These are phyloP conservation scores for Malbranchea cinnamomea DNA, from an alignment of 2,329 filamentous ascomycete genomes.

Conservation along the genomic window DNA sequence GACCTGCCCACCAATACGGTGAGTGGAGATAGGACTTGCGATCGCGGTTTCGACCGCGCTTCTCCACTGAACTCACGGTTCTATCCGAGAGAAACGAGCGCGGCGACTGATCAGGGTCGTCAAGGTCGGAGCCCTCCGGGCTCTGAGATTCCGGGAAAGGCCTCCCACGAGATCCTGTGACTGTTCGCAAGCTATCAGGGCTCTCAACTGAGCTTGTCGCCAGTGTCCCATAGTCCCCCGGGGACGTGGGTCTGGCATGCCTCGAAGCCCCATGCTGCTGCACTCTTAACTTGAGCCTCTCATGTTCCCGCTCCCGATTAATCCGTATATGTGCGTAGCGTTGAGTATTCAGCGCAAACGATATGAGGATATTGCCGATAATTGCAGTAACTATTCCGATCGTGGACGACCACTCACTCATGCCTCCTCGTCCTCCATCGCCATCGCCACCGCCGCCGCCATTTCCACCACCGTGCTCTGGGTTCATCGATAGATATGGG, in stretches of 20 bases:
- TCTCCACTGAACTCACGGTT: constrained; percentile 24
- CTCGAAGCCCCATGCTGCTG: constrained; percentile 41
- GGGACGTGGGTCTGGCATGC: constrained; percentile 18
- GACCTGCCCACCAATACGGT: constrained; percentile 92
- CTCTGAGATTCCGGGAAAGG: no score
- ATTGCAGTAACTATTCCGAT: constrained; percentile 93
- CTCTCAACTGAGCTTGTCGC: no score
- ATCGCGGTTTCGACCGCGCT: constrained; percentile 24
- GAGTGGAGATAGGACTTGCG: constrained; percentile 70
- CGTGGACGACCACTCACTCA: constrained; percentile 48
- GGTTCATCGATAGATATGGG: no score
- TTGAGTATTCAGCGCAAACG: constrained; percentile 89
- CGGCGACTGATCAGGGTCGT: constrained; percentile 25
- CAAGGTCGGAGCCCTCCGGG: constrained; percentile 2
- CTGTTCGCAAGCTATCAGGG: no score
- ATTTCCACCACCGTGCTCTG: background rate
- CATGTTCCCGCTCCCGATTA: constrained; percentile 50
- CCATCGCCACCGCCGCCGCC: constrained; percentile 3
- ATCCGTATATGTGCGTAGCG: constrained; percentile 85
- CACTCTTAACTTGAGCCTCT: no score
- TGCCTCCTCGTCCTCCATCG: constrained; percentile 5
- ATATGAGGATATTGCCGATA: constrained; percentile 83
- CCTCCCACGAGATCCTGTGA: no score
- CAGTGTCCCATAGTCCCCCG: constrained; percentile 33
- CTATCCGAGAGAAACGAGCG: constrained; percentile 26